Base-by-base conservation (phyloP, 73 alveolate genomes). In the Tetrahymena elliotti region DNA sequence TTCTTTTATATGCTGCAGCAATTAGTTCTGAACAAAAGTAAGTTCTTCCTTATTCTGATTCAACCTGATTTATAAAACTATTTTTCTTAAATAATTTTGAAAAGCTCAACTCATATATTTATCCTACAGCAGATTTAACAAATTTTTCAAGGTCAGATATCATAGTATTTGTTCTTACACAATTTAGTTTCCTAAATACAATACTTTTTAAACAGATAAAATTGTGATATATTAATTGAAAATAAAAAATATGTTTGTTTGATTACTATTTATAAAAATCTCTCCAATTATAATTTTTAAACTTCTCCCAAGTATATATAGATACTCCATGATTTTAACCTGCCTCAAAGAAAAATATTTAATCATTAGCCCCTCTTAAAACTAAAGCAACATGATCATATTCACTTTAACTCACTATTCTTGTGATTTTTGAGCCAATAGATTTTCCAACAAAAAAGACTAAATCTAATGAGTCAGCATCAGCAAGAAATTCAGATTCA, bases 331-430 rank as follows among this genome's bases (percentile, higher is more conserved):
- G 97, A 68, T 95, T 33, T 39, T 84, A 33, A 4, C 94, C 97
- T 6, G 97, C 97, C 38, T 97, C 98, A 53, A 95, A 93, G 34
- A 97, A 95, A 35, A 47, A 84, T 22, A 96, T 93, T 39, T 94
- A 37, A 22, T 94, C 96, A 31, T 94, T 83, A 47, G 94, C 38
- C 39, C 95, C 95, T 54, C 96, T 94, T 33, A 94, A 88, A 12
- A 96, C 24, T 15, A 97, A 68, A 38, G 97, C 98, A 10, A 97
- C 97, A 94, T 97, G 98, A 84, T 97, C 97, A 47, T 96, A 97
- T 16, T 94, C 94, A 16, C 88, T 68, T 7, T n/a, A 18, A 24
- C 88, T 68, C 24, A 68, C 88, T 18, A 68, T n/a, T 68, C 88
- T 68, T 10, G 88, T 68, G n/a, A 68, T 68, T 68, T 31, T 68